Conservation (phyloP, 2,329 filamentous ascomycete genomes). For the Aspergillus sp. region DNA sequence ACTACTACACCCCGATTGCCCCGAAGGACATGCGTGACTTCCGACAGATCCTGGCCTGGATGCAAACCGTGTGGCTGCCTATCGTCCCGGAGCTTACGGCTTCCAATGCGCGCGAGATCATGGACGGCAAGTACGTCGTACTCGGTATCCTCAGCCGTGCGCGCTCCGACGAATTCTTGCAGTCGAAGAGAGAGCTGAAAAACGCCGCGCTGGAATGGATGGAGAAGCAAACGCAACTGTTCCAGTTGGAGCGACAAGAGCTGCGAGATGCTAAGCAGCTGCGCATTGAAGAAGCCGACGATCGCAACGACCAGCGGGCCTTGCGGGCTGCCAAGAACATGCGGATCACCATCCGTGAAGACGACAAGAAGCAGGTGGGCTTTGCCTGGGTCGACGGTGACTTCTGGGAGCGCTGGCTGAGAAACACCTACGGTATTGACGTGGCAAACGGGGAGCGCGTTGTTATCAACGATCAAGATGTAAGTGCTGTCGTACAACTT, state of each 20-base stretch:
- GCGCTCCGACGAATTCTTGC: conserved; percentile 73
- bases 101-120: conserved; percentile 88
- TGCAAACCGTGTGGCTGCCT: conserved; percentile 93
- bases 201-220: conserved; percentile 96
- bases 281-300: conserved; percentile 92
- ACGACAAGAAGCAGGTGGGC: conserved; percentile 81
- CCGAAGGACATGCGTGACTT: conserved; percentile 92
- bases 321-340: conserved; percentile 85
- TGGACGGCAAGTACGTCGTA: conserved; percentile 93
- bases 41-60: conserved; percentile 79
- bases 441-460: conserved; percentile 83
- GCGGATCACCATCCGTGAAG: conserved; percentile 84
- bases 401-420: conserved; percentile 97
- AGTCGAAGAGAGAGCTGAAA: conserved; percentile 86
- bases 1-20: conserved; percentile 83
- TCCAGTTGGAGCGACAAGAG: conserved; percentile 91
- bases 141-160: conserved; percentile 82
- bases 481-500: conserved; percentile 52
- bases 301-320: conserved; percentile 85
- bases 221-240: conserved; percentile 88
- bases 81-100: conserved; percentile 93
- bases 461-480: conserved; percentile 95
- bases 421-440: conserved; percentile 91
- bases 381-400: conserved; percentile 98
- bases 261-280: conserved; percentile 92